Conservation (phyloP, 2,329 filamentous ascomycete genomes). For the Apiospora pterosperma region DNA sequence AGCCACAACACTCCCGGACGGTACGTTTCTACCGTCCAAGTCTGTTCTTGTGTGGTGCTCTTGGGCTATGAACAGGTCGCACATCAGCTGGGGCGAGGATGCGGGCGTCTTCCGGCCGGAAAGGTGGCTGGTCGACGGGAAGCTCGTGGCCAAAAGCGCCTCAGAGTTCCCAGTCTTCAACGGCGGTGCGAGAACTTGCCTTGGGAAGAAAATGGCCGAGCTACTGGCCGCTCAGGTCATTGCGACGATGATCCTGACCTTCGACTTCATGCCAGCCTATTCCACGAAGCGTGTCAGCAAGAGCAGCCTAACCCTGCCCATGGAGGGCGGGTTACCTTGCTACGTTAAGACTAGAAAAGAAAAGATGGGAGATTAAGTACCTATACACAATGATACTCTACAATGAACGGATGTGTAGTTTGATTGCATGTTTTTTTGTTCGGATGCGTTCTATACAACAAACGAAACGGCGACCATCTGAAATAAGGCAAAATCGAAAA, state of each 20-base stretch:
- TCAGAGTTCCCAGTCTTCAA: slow-evolving; percentile 64
- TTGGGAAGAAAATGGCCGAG: slow-evolving; percentile 65
- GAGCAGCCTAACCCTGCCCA: slow-evolving; percentile 61
- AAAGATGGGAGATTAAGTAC: neutral
- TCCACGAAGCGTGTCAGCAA: slow-evolving; percentile 49
- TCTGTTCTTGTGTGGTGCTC: slow-evolving; percentile 61
- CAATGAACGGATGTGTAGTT: neutral
- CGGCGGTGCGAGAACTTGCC: slow-evolving; percentile 56
- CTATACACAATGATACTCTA: neutral
- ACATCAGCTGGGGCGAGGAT: slow-evolving; percentile 53
- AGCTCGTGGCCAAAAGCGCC: slow-evolving; percentile 40
- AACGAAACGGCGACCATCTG: neutral
- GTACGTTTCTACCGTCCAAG: slow-evolving; percentile 50
- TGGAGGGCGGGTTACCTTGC: slow-evolving; percentile 57
- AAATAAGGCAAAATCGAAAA: neutral
- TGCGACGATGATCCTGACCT: slow-evolving; percentile 43
- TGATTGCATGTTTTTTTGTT: neutral
- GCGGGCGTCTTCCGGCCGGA: slow-evolving; percentile 53
- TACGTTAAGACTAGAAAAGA: slow-evolving; percentile 25
- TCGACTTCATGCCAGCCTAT: slow-evolving; percentile 46
- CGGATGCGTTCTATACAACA: neutral
- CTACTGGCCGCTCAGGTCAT: slow-evolving; percentile 54
- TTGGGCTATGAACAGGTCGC: slow-evolving; percentile 61
- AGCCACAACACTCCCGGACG: slow-evolving; percentile 54
- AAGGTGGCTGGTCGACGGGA: slow-evolving; percentile 48